Evolutionary conservation across 2,329 filamentous ascomycete species (phyloP).

Genomic region (Ilyonectria robusta): DNA sequence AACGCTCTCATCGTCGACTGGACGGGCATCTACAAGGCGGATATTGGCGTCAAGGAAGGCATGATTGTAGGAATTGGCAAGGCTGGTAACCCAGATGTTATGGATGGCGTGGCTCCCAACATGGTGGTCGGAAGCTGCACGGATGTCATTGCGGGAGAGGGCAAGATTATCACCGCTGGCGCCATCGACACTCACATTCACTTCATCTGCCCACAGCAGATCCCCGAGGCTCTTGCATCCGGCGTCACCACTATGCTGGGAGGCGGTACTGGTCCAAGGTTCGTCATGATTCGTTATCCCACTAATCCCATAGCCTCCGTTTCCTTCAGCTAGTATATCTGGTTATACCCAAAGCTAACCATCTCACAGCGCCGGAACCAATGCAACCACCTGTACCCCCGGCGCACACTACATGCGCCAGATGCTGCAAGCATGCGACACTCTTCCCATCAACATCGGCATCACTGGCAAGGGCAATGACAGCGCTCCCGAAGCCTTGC

Average conservation of each 20-base stretch:
- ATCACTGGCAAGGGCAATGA: slow-evolving; percentile 97
- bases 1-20: slow-evolving; percentile 94
- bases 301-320: neutral
- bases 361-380: slow-evolving; percentile 79
- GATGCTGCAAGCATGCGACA: slow-evolving; percentile 91
- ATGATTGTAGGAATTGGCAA: slow-evolving; percentile 92
- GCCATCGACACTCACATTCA: slow-evolving; percentile 94
- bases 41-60: slow-evolving; percentile 93
- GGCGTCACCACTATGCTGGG: slow-evolving; percentile 93
- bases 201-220: slow-evolving; percentile 95
- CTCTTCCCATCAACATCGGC: slow-evolving; percentile 86
- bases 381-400: slow-evolving; percentile 94
- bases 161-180: slow-evolving; percentile 91
- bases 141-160: slow-evolving; percentile 92
- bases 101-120: slow-evolving; percentile 85
- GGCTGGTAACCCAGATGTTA: slow-evolving; percentile 96
- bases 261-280: slow-evolving; percentile 92
- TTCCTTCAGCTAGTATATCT: neutral
- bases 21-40: slow-evolving; percentile 94
- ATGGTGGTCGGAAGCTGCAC: slow-evolving; percentile 91
- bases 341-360: slow-evolving; percentile 24
- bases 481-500: slow-evolving; percentile 76
- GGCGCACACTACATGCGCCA: slow-evolving; percentile 85
- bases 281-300: slow-evolving; percentile 38
- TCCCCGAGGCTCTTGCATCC: slow-evolving; percentile 83